These are phyloP conservation scores for Beauveria scarabaeidicola DNA, from an alignment of 2,329 filamentous ascomycete species.

Conservation along the genomic window DNA sequence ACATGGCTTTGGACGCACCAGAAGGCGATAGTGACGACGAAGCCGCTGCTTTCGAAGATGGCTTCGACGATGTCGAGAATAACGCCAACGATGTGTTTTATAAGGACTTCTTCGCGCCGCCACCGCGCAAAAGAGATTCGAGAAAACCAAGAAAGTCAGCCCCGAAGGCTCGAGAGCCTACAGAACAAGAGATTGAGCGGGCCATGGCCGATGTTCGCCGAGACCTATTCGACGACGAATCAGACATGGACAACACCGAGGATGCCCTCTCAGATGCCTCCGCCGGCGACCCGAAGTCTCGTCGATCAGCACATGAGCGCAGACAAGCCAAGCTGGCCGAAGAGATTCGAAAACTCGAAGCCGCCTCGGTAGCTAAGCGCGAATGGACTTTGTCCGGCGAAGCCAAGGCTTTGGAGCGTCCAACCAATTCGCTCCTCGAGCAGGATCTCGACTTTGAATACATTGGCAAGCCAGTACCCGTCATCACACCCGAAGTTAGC, in stretches of 20 bases:
- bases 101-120: conserved; percentile 87
- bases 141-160: conserved; percentile 35
- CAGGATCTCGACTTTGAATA: conserved; percentile 95
- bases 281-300: conserved; percentile 60
- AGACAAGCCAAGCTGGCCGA: conserved; percentile 77
- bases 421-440: conserved; percentile 85
- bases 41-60: conserved; percentile 38
- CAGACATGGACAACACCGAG: conserved; percentile 56
- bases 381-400: conserved; percentile 89
- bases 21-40: conserved; percentile 63
- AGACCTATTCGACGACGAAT: conserved; percentile 78
- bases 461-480: conserved; percentile 85
- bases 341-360: conserved; percentile 86
- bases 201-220: conserved; percentile 82
- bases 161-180: conserved; percentile 35
- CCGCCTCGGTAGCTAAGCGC: conserved; percentile 78
- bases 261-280: conserved; percentile 47
- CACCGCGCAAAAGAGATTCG: conserved; percentile 62
- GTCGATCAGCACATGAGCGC: conserved; percentile 76
- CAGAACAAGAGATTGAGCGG: conserved; percentile 63
- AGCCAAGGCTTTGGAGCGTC: conserved; percentile 71
- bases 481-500: conserved; percentile 84
- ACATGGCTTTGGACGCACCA: conserved; percentile 64
- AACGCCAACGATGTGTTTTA: conserved; percentile 90
- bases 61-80: conserved; percentile 48